These are phyloP conservation scores for Neurospora cerealis DNA, from an alignment of 495 filamentous ascomycete genomes.

Conservation along the genomic window DNA sequence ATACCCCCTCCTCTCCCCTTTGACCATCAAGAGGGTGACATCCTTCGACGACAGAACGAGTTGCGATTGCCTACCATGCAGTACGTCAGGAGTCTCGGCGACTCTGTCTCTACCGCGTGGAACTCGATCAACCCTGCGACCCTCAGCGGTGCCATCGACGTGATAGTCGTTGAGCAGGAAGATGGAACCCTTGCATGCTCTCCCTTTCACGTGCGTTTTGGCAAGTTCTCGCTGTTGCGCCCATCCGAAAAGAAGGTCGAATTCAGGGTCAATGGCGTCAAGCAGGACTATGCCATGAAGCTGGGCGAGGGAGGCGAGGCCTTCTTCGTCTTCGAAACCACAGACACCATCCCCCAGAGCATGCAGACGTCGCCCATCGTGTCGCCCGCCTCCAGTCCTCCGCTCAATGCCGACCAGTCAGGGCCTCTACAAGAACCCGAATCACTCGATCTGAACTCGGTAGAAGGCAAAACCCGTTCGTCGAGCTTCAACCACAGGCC, in stretches of 20 bases:
- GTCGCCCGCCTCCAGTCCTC: constrained; percentile 75
- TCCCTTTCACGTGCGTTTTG: constrained; percentile 97
- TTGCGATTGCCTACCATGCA: constrained; percentile 54
- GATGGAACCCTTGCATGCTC: constrained; percentile 84
- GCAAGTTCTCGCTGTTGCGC: constrained; percentile 92
- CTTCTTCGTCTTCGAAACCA: constrained; percentile 97
- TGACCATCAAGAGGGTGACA: neutral
- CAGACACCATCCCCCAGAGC: constrained; percentile 73
- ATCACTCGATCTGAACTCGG: constrained; percentile 57
- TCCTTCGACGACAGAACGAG: neutral
- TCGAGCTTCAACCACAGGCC: constrained; percentile 24
- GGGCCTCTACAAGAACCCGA: constrained; percentile 70
- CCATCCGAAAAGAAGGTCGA: constrained; percentile 99
- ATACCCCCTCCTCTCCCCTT: neutral
- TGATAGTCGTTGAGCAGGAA: constrained; percentile 96
- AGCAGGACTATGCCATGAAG: constrained; percentile 96
- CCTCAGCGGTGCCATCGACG: constrained; percentile 93
- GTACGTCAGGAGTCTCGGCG: constrained; percentile 93
- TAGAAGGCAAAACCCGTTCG: constrained; percentile 24
- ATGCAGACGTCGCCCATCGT: constrained; percentile 90
- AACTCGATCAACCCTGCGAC: constrained; percentile 99
- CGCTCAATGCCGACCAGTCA: constrained; percentile 47
- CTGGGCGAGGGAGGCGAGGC: constrained; percentile 95
- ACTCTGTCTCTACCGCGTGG: constrained; percentile 96
- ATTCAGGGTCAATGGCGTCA: constrained; percentile 86